A percentile compares a stretch with the other conserved stretches of the same genome.
Conservation (phyloP, 257 asterid species). For the Rubia yunnanensis region DNA sequence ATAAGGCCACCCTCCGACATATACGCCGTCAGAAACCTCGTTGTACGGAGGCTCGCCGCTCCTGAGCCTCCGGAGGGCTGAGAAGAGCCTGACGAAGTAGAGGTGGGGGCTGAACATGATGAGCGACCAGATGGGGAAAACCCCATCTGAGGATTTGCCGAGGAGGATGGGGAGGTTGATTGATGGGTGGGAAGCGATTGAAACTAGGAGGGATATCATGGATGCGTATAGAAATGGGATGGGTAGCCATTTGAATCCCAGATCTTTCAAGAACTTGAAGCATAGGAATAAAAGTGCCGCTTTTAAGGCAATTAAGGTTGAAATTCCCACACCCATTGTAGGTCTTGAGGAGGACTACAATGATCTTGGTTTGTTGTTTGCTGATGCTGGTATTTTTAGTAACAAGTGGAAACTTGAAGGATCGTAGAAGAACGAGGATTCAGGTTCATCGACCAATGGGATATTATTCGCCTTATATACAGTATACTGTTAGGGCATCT, state of each 20-base stretch:
- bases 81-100: constrained; percentile 67
- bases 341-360: background rate
- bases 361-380: background rate
- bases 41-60: constrained; percentile 76
- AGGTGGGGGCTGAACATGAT: constrained; percentile 69
- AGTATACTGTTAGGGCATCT: too few species aligned
- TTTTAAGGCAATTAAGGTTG: constrained; percentile 60
- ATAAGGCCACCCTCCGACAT: constrained; percentile 95
- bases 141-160: constrained; percentile 81
- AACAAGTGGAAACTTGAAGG: background rate
- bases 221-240: constrained; percentile 69
- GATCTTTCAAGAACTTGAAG: constrained; percentile 37
- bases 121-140: constrained; percentile 63
- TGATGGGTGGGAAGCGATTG: constrained; percentile 75
- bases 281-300: constrained; percentile 43
- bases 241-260: constrained; percentile 43
- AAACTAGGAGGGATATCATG: constrained; percentile 56
- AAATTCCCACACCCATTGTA: constrained; percentile 63
- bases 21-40: constrained; percentile 62
- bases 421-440: background rate
- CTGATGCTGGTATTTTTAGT: background rate
- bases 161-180: constrained; percentile 72
- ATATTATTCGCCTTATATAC: too few species aligned
- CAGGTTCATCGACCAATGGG: background rate
- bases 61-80: constrained; percentile 52